Conservation (phyloP, 169 alveolate species). For the Plasmodium gonderi region DNA sequence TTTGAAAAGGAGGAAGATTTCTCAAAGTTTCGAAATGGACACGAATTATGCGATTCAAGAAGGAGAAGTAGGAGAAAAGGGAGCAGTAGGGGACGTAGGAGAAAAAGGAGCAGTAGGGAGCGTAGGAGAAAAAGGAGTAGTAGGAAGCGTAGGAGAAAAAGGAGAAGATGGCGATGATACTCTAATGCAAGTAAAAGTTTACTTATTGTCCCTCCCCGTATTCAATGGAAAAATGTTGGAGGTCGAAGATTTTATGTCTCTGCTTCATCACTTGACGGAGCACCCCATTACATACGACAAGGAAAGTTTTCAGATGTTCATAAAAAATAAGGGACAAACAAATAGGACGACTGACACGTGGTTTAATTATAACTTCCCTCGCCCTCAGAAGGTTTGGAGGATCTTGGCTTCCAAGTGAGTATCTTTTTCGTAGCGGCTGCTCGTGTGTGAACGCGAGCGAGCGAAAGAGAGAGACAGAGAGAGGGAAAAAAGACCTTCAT, state of each 20-base stretch:
- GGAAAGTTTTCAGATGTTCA: background rate
- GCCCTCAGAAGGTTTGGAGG: conserved; percentile 77
- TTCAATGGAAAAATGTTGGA: conserved; percentile 73
- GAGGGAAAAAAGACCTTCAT: no score
- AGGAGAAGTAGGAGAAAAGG: background rate
- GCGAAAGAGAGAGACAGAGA: no score
- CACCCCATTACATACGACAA: conserved; percentile 30
- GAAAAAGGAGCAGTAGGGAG: background rate
- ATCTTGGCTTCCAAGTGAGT: conserved; percentile 72
- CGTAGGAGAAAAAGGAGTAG: background rate
- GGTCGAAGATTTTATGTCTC: conserved; percentile 71
- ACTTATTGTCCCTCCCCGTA: conserved; percentile 76
- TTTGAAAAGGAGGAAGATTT: conserved; percentile 26
- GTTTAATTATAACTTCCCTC: conserved; percentile 62
- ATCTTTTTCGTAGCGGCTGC: conserved; percentile 82
- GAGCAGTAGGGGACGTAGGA: no score
- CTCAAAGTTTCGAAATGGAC: conserved; percentile 1
- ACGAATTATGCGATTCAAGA: background rate
- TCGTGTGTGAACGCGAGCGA: no score
- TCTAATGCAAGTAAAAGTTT: conserved; percentile 48
- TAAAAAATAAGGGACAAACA: background rate
- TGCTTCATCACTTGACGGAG: conserved; percentile 32
- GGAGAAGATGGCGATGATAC: conserved; percentile 8
- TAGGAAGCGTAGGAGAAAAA: no score
- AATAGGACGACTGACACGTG: conserved; percentile 36